Percentiles rank a stretch among this genome's conserved stretches.
Evolutionary conservation across 305 asterid genomes (phyloP).

Genomic region (Galium porrigens): DNA sequence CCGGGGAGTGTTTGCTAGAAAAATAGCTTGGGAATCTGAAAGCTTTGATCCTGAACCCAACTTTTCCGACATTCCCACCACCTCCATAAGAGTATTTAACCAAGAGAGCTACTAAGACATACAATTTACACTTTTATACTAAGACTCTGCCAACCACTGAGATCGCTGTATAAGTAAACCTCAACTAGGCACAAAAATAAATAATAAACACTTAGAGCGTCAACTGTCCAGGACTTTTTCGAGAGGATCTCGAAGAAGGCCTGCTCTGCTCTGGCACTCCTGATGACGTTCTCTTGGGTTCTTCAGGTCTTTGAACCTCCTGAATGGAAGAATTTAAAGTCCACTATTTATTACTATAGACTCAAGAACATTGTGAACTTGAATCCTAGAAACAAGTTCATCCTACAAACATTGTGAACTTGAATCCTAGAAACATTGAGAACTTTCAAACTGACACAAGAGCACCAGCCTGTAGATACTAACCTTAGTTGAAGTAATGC

Average conservation of each 20-base stretch:
- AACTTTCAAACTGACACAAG: not conserved
- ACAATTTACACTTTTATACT: constrained; percentile 55
- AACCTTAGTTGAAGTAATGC: constrained; percentile 50
- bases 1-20: constrained; percentile 26
- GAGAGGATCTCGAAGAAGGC: constrained; percentile 53
- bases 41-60: constrained; percentile 21
- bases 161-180: constrained; percentile 21
- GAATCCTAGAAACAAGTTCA: not conserved
- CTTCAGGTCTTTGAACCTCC: constrained; percentile 60
- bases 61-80: constrained; percentile 25
- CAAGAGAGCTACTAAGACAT: constrained; percentile 45
- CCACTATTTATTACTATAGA: not conserved
- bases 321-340: constrained; percentile 19
- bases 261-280: constrained; percentile 34
- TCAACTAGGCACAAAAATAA: constrained; percentile 16
- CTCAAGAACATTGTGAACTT: not conserved
- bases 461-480: constrained; percentile 11
- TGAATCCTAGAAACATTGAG: not conserved
- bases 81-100: constrained; percentile 26
- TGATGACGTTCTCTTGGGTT: constrained; percentile 31
- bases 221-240: constrained; percentile 53
- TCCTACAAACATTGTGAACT: not conserved
- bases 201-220: constrained; percentile 25
- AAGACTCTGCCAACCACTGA: constrained; percentile 16
- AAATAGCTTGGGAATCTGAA: constrained; percentile 22